A percentile compares a stretch with the other conserved stretches of the same genome.
phyloP scores from a whole-genome alignment of 176 grass and related monocot genomes.

The Triticum aestivum region DNA sequence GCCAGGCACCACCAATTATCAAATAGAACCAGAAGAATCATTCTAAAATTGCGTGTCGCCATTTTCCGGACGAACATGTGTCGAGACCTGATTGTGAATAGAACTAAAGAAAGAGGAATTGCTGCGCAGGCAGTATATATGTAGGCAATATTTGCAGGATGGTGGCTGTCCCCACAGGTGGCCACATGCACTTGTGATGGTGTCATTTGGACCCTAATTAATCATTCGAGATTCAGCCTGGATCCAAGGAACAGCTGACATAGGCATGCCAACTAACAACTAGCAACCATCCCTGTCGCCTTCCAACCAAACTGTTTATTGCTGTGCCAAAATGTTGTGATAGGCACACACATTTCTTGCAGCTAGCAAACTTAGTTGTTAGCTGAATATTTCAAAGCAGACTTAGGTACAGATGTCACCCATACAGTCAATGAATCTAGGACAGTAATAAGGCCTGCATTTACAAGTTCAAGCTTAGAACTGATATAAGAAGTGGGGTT shows the following conservation, averaged over 20 bases:
- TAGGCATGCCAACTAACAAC: slow-evolving; percentile 42
- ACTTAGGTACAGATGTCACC: not conserved
- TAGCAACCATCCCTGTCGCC: slow-evolving; percentile 43
- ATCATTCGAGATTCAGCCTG: slow-evolving; percentile 49
- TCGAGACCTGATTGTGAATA: slow-evolving; percentile 15
- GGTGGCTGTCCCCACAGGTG: slow-evolving; percentile 39
- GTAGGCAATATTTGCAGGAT: not conserved
- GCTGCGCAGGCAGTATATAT: not conserved
- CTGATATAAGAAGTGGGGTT: not conserved
- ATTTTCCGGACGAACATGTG: slow-evolving; percentile 22
- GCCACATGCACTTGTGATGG: slow-evolving; percentile 46
- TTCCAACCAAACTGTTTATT: slow-evolving; percentile 51
- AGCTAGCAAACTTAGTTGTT: too few species aligned
- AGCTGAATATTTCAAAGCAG: slow-evolving; percentile 14
- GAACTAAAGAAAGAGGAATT: slow-evolving; percentile 34
- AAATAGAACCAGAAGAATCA: slow-evolving; percentile 9
- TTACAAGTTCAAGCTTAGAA: not conserved
- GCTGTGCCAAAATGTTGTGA: slow-evolving; percentile 19
- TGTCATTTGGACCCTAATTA: slow-evolving; percentile 52
- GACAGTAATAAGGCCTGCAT: not conserved
- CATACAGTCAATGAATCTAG: not conserved
- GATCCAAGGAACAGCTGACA: slow-evolving; percentile 47
- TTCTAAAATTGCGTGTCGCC: not conserved
- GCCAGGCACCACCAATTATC: slow-evolving; percentile 5
- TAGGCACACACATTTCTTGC: slow-evolving; percentile 28